Conservation (phyloP, 2,329 filamentous ascomycete species). For the Magnaporthiopsis rhizophila region DNA sequence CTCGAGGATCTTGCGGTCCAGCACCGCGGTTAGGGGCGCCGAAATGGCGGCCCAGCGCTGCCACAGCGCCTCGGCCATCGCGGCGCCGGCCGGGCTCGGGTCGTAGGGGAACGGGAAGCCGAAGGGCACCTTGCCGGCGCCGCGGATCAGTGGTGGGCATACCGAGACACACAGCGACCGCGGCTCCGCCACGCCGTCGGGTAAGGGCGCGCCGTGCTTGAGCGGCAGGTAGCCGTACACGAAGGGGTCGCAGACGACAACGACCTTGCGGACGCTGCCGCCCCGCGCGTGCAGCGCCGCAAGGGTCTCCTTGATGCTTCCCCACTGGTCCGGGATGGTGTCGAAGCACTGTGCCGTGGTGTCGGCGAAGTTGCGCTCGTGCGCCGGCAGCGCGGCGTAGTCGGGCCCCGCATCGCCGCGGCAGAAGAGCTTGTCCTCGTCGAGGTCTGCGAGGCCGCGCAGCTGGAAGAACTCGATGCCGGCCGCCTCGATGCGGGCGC, state of each 20-base stretch:
- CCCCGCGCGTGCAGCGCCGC: constrained; percentile 14
- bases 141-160: constrained; percentile 27
- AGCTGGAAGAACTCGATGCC: constrained; percentile 26
- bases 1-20: constrained; percentile 20
- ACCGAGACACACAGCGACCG: constrained; percentile 26
- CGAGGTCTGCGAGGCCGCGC: constrained; percentile 22
- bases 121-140: constrained; percentile 26
- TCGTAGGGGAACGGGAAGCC: constrained; percentile 23
- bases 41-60: constrained; percentile 20
- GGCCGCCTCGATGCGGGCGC: constrained; percentile 23
- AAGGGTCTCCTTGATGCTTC: constrained; percentile 21
- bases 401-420: constrained; percentile 3
- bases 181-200: constrained; percentile 14
- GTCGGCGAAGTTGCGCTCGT: constrained; percentile 24
- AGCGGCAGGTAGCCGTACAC: constrained; percentile 28
- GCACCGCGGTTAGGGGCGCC: constrained; percentile 17
- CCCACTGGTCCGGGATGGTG: constrained; percentile 26
- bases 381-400: constrained; percentile 19
- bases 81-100: constrained; percentile 17
- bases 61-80: constrained; percentile 21
- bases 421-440: constrained; percentile 20
- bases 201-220: constrained; percentile 21
- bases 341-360: constrained; percentile 22
- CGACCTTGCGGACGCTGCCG: constrained; percentile 14
- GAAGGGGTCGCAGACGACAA: constrained; percentile 27